phyloP scores from a whole-genome alignment of 306 rosid genomes.

The Hippophae gyantsensis region DNA sequence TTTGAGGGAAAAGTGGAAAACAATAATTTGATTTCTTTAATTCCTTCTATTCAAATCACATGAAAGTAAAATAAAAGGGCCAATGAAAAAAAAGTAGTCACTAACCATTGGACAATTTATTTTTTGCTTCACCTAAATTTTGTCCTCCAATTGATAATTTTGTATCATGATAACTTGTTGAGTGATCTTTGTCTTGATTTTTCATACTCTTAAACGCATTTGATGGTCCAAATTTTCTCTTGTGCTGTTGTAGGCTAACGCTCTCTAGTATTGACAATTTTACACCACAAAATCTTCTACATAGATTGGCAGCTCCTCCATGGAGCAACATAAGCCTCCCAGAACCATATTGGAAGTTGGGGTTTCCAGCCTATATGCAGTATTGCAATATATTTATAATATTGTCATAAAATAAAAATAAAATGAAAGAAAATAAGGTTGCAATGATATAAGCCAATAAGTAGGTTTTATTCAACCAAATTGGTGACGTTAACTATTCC shows the following conservation, averaged over 20 bases:
- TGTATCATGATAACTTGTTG: constrained; percentile 19
- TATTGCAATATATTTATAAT: background rate
- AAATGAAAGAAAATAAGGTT: background rate
- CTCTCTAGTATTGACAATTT: constrained; percentile 52
- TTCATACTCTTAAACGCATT: constrained; percentile 30
- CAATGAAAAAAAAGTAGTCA: background rate
- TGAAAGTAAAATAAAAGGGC: background rate
- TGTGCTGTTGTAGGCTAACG: constrained; percentile 19
- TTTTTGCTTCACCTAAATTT: constrained; percentile 19
- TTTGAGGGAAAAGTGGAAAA: background rate
- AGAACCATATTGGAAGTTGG: constrained; percentile 12
- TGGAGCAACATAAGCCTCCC: constrained; percentile 21
- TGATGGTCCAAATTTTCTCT: constrained; percentile 23
- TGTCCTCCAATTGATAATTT: constrained; percentile 29
- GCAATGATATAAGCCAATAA: too few species aligned
- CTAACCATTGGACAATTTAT: constrained; percentile 33
- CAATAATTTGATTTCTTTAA: background rate
- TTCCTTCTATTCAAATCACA: background rate
- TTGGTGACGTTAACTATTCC: too few species aligned
- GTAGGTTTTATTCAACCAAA: too few species aligned
- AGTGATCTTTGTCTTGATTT: constrained; percentile 27
- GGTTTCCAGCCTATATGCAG: constrained; percentile 32
- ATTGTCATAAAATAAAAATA: background rate
- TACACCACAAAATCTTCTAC: constrained; percentile 47
- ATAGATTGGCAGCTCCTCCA: constrained; percentile 38